Evolutionary conservation across 108 stramenopile genomes (phyloP), one percentile per base, ranked within the genome.

Genomic region (Chaetoceros tenuissimus): DNA sequence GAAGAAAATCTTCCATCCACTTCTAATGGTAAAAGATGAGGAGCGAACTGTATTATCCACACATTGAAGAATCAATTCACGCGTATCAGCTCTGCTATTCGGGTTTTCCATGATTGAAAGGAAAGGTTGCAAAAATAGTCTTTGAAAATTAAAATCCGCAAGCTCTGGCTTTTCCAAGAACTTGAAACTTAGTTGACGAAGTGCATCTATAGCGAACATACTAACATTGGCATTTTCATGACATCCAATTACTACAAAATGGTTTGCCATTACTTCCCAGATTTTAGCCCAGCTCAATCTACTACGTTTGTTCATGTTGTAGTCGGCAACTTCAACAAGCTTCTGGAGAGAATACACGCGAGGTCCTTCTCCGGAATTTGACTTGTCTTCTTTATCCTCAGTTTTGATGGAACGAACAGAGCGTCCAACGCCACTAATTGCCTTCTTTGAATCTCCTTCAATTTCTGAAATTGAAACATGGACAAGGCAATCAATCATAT

Each of bases 281-380:
- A 99, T 77, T 61, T 88, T 74, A 24, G 92, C 79, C 97, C 97
- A 99, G 1, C 90, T 95, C 27, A 99, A 53, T 23, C 97, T 77
- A 23, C 96, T 88, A 24, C 99, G 79, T 3, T 67, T 70, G 57
- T 92, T 73, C 96, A 98, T 95, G 83, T 99, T 99, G 64, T 78
- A 96, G 61, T 98, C 97, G 18, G 99, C 98, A 31, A 98, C 97
- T 63, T 99, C 99, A 17, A 99, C 99, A 24, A 99, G 81, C 57
- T 87, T 69, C 64, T 98, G 97, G 60, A 99, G 73, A 29, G 89
- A 94, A 64, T 95, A 98, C 28, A 98, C 84, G 20, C 97, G 86
- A 1, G 96, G 96, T n/a, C 57, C 55, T 52, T 31, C 31, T 7
- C 28, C 45, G 17, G 13, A 5, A 1, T 49, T 29, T 8, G 56